These are phyloP conservation scores for Arthroderma sp. DNA, from an alignment of 2,329 filamentous ascomycete genomes.

Conservation along the genomic window DNA sequence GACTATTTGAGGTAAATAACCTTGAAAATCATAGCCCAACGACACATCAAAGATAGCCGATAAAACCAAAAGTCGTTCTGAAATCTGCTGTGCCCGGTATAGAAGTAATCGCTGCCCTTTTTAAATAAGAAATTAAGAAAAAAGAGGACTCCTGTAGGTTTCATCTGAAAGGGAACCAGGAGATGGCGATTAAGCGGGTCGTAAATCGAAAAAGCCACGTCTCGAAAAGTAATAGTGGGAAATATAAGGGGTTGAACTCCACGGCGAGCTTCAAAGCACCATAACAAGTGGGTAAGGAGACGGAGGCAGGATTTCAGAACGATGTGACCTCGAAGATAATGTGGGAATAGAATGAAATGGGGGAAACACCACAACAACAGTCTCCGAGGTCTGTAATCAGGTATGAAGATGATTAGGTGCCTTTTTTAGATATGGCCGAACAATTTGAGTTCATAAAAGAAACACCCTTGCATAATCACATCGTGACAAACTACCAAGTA, in stretches of 20 bases:
- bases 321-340: conserved; percentile 2
- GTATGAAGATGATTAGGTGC: conserved; percentile 6
- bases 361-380: conserved; percentile 5
- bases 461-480: conserved; percentile 17
- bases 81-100: conserved; percentile 10
- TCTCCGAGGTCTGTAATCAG: conserved; percentile 3
- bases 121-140: conserved; percentile 2
- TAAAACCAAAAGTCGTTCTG: conserved; percentile 8
- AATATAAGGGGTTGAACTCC: conserved; percentile 3
- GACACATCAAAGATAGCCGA: conserved; percentile 2
- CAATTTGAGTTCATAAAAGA: conserved; percentile 2
- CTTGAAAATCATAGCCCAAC: conserved; percentile 8
- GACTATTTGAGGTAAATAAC: background rate
- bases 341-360: conserved; percentile 6
- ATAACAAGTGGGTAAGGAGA: conserved; percentile 5
- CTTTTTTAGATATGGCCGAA: conserved; percentile 4
- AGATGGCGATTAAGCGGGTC: conserved; percentile 12
- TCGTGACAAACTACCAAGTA: conserved; percentile 33
- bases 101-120: conserved; percentile 6
- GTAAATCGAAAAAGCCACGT: conserved; percentile 10
- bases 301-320: conserved; percentile 11
- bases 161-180: conserved; percentile 5
- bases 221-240: conserved; percentile 7
- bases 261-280: conserved; percentile 4
- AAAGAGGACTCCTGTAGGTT: conserved; percentile 1